Percentiles rank a stretch among this genome's conserved stretches.
These are phyloP conservation scores for Cladophialophora chaetospira DNA, from an alignment of 2,329 filamentous ascomycete species.

Conservation along the genomic window DNA sequence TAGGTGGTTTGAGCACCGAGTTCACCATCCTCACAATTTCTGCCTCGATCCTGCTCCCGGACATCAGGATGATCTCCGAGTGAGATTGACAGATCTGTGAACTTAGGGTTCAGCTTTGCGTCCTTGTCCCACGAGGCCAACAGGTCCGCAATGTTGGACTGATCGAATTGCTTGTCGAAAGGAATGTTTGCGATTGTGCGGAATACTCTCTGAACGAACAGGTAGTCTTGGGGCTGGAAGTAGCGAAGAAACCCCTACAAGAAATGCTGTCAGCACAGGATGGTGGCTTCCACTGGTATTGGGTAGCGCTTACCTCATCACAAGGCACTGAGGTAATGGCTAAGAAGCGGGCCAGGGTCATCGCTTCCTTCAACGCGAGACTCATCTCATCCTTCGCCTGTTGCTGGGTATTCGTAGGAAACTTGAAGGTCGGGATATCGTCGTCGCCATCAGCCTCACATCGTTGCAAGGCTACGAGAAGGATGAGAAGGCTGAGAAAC, in stretches of 20 bases:
- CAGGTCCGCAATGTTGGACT: not conserved
- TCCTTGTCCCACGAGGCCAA: not conserved
- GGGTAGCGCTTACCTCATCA: not conserved
- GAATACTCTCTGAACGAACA: constrained; percentile 17
- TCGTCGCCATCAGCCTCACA: not conserved
- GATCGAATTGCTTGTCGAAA: constrained; percentile 1
- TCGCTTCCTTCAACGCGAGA: not conserved
- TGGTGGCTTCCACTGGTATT: not conserved
- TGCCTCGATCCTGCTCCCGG: not conserved
- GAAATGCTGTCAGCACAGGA: not conserved
- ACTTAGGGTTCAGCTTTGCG: not conserved
- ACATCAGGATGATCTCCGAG: not conserved
- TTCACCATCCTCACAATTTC: not conserved
- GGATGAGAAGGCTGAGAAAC: not conserved
- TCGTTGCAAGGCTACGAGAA: not conserved
- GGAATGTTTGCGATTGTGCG: constrained; percentile 17
- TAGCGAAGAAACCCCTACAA: constrained; percentile 9
- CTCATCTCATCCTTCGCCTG: not conserved
- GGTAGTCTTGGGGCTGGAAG: constrained; percentile 2
- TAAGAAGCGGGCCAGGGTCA: not conserved
- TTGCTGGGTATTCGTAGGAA: not conserved
- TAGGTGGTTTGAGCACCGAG: not conserved
- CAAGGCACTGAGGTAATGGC: not conserved
- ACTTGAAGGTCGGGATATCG: not conserved
- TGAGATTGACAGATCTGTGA: constrained; percentile 1